Base-by-base conservation (phyloP, 805 yeast genomes). In the Metschnikowia aberdeeniae region DNA sequence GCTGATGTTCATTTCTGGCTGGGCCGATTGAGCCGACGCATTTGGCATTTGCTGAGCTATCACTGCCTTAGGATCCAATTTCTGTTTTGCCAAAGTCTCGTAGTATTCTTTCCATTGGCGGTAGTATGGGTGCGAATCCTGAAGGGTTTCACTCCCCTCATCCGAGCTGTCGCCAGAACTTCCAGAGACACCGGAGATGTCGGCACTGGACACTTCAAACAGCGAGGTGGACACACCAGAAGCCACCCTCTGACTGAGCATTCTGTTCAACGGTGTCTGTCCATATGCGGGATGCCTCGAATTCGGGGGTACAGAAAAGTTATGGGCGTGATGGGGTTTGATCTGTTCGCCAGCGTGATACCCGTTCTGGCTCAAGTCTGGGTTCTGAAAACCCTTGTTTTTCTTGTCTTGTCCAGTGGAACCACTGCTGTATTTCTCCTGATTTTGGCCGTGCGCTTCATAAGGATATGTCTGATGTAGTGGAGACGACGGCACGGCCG, bases 101-200 rank as follows among this genome's bases (percentile, higher is more conserved):
- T 68, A 68, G 51, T 68, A 69, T 41, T 61, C 64, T 36, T 61
- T 63, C 72, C 73, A 68, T 47, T 68, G 72, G 31, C 59, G 60
- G 42, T 65, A 63, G 45, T 64, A 63, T 7, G 68, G 67, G 44
- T 65, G 67, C 30, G 34, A 26, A 7, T 22, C 29, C 19, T 39
- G 35, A 11, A 32, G 29, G 13, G 30, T 24, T 3, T 43, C 52
- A 38, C 26, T 19, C 19, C 42, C 49, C 12, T 38, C 35, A 11
- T 43, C 51, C 12, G 37, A 39, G 34, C 40, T 32, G 33, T 38
- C 33, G 29, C 44, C 52, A 6, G 49, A 46, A 14, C 4, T 32
- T 12, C 36, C 42, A 13, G 36, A 31, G 8, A 24, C 19, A 3
- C 42, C 42, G 22, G 42, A 39, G 11, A 31, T 13, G 11, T 39